These are phyloP conservation scores for Ophiostoma sp. DNA, from an alignment of 2,329 filamentous ascomycete species.

Conservation along the genomic window DNA sequence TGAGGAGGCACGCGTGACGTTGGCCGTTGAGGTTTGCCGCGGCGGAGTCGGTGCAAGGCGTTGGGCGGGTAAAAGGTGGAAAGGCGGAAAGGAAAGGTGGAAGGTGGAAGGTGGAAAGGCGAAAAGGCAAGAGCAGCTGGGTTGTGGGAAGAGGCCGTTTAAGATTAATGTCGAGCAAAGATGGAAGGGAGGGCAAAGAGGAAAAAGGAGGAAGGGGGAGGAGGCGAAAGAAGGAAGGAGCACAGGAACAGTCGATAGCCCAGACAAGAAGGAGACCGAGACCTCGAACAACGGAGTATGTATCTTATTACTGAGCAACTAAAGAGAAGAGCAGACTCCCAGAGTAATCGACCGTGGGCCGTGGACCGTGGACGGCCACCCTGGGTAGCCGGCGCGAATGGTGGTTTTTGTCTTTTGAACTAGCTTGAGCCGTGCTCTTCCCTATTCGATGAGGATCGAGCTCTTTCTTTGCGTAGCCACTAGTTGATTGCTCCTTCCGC, in stretches of 20 bases:
- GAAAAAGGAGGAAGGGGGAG: not conserved
- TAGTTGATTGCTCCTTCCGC: too few species aligned
- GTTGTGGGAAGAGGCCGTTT: not conserved
- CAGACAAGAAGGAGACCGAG: slow-evolving; percentile 8
- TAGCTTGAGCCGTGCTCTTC: too few species aligned
- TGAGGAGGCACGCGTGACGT: not conserved
- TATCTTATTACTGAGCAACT: too few species aligned
- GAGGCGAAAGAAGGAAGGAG: not conserved
- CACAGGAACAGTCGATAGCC: not conserved
- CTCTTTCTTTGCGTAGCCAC: too few species aligned
- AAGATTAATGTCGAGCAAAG: not conserved
- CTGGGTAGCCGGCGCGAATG: too few species aligned
- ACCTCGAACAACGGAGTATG: too few species aligned
- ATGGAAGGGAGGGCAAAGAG: not conserved
- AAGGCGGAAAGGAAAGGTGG: not conserved
- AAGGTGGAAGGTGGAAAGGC: not conserved
- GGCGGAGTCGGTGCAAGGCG: slow-evolving; percentile 7
- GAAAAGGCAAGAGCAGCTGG: not conserved
- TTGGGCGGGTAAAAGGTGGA: slow-evolving; percentile 1
- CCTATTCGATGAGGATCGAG: too few species aligned
- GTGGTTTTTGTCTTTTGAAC: too few species aligned
- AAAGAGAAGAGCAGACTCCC: too few species aligned
- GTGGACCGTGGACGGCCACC: too few species aligned
- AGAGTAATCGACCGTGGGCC: too few species aligned
- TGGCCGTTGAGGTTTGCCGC: not conserved